Evolutionary conservation across 257 asterid genomes (phyloP), one percentile per base, ranked within the genome.

Genomic region (Mentha longifolia): DNA sequence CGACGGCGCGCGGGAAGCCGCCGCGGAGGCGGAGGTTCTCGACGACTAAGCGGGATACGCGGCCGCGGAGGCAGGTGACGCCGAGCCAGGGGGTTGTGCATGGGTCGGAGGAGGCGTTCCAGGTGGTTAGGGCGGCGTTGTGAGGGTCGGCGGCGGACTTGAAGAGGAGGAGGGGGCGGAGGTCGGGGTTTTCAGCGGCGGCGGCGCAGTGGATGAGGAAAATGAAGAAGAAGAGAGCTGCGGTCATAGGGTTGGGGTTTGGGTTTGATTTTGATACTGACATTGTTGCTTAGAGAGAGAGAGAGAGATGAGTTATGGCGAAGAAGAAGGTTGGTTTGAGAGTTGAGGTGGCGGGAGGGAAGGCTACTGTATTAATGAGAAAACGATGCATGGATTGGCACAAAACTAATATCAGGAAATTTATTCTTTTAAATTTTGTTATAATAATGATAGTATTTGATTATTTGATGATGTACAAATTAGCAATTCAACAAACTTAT

Each of bases 31-130:
- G 62, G 46, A 79, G 52, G n/a, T 74, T 72, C 60, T 93, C 92
- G 14, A 93, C 94, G 45, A 90, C 95, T 14, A 93, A 59, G 3
- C 90, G 86, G 65, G 81, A 73, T 22, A 93, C 95, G 10, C 95
- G 82, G 79, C 65, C 79, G 54, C 51, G 90, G 17, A 79, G 68
- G 76, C 98, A 93, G 5, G 90, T 83, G 50, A 93, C 77, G 2
- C 97, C 98, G 41, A 74, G 67, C 95, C 97, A 93, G n/a, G 89
- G 7, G 47, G 73, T 16, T 31, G 74, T 58, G 84, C 98, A 93
- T 35, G 86, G 92, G 73, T 85, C 61, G 33, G 88, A 57, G 43
- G 87, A 56, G 47, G 86, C 60, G 83, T 80, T 85, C 97, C 97
- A 90, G 58, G 85, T 49, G 33, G 76, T 50, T 66, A 93, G 95